Conservation (phyloP, 768 basidiomycete genomes). For the Termitomyces sp. region DNA sequence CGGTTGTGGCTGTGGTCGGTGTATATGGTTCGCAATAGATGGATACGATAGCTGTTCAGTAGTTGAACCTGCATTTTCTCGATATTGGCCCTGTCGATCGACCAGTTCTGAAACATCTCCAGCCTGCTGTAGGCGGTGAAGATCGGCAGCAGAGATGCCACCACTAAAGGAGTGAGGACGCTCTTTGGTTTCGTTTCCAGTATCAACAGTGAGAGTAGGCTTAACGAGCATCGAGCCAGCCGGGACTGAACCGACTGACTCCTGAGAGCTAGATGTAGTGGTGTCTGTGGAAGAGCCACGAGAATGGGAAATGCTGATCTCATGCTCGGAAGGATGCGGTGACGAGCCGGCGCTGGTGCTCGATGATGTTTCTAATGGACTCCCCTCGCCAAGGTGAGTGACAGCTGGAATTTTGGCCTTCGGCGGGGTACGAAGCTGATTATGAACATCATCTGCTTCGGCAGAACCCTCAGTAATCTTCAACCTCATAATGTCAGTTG, state of each 20-base stretch:
- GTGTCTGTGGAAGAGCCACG: conserved; percentile 82
- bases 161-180: conserved; percentile 81
- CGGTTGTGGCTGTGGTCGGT: conserved; percentile 43
- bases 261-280: conserved; percentile 53
- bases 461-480: conserved; percentile 53
- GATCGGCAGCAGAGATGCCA: conserved; percentile 66
- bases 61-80: conserved; percentile 32
- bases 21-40: conserved; percentile 54
- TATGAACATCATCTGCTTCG: conserved; percentile 46
- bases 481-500: conserved; percentile 68
- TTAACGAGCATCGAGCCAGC: conserved; percentile 55
- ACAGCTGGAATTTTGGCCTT: conserved; percentile 57
- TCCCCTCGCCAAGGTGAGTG: conserved; percentile 56
- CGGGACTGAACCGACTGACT: conserved; percentile 43
- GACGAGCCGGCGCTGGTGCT: conserved; percentile 70
- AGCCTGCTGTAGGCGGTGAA: conserved; percentile 69
- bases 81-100: conserved; percentile 42
- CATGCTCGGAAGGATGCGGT: conserved; percentile 62
- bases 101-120: conserved; percentile 38
- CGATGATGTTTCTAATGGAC: conserved; percentile 70
- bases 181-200: conserved; percentile 58
- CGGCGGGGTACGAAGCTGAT: conserved; percentile 61
- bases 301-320: conserved; percentile 65
- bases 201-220: conserved; percentile 47
- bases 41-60: conserved; percentile 58